Percentiles rank a stretch among this genome's conserved stretches.
phyloP scores from a whole-genome alignment of 2,329 filamentous ascomycete genomes.

The Talaromyces sp. region DNA sequence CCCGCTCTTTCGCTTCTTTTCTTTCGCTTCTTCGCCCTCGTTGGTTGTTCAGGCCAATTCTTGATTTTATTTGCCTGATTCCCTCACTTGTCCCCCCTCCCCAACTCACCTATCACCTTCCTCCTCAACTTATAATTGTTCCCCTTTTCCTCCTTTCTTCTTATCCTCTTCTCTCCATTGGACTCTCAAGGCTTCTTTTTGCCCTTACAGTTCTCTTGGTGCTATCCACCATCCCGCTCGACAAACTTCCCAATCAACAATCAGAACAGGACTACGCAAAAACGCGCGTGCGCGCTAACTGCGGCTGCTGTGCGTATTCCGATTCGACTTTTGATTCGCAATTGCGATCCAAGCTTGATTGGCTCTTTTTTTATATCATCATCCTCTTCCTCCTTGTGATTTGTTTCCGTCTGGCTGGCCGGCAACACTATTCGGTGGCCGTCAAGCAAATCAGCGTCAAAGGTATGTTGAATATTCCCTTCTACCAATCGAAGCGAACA shows the following conservation, averaged over 20 bases:
- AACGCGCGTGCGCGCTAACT: conserved; percentile 8
- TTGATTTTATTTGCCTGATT: conserved; percentile 4
- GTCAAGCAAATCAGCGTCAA: conserved; percentile 25
- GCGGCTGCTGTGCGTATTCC: neutral
- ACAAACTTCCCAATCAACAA: conserved; percentile 9
- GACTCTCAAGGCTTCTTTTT: conserved; percentile 11
- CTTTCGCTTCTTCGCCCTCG: conserved; percentile 42
- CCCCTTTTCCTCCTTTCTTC: neutral
- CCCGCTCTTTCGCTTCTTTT: conserved; percentile 34
- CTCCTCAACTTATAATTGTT: conserved; percentile 11
- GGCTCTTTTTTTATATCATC: neutral
- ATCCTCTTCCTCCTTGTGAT: conserved; percentile 11
- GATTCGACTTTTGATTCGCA: neutral
- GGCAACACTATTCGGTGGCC: conserved; percentile 5
- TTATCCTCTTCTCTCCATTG: conserved; percentile 14
- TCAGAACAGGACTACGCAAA: neutral
- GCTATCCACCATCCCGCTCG: conserved; percentile 23
- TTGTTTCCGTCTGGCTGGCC: conserved; percentile 9
- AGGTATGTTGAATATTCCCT: conserved; percentile 23
- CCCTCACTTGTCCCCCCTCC: neutral
- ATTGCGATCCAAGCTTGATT: conserved; percentile 5
- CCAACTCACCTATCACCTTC: conserved; percentile 6
- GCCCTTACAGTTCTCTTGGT: conserved; percentile 20
- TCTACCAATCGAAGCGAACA: conserved; percentile 11
- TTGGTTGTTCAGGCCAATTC: conserved; percentile 33